Evolutionary conservation across 2,329 filamentous ascomycete genomes (phyloP), one percentile per base, ranked within the genome.

Genomic region (Catunica adiposa): DNA sequence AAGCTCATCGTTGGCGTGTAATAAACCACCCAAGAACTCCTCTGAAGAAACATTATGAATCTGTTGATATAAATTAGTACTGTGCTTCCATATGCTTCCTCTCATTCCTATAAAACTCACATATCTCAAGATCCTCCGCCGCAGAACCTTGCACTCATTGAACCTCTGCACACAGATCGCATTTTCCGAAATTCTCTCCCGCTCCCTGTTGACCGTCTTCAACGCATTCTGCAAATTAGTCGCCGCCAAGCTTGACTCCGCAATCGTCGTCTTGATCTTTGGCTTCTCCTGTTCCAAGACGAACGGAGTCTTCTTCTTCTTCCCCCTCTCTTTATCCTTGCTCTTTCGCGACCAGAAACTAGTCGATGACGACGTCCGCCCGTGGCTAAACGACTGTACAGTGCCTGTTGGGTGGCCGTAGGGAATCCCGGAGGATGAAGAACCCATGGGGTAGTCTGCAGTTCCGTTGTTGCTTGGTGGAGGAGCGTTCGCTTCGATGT

Each of bases 1-100:
- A n/a, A 98, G 82, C 68, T 94, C 86, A 63, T 98, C 92, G 63
- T 98, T 97, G 61, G 90, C 89, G 63, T 92, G 87, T 17, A 98
- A 81, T 3, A 98, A 75, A 59, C 87, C 83, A 44, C 90, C 92
- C 7, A 98, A 82, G 75, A 86, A 96, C 64, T 97, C 83, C 64
- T 97, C 90, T 7, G 82, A 83, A 66, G 95, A 87, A 11, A 97
- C 84, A 53, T 89, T 78, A 64, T 97, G 88, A 60, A 97, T 95
- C 79, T 83, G 56, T n/a, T 42, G 8, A n/a, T 14, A 14, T 44
- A 6, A 44, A 37, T 23, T 2, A 20, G 22, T 9, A 22, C 53
- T 20, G 11, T 7, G n/a, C 1, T 15, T 2, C 8, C 4, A 17
- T 22, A 5, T 29, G 11, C 22, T 4, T 22, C n/a, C 15, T 17